Evolutionary conservation across 2,329 filamentous ascomycete genomes (phyloP).

Genomic region (Sclerotinia trifoliorum): DNA sequence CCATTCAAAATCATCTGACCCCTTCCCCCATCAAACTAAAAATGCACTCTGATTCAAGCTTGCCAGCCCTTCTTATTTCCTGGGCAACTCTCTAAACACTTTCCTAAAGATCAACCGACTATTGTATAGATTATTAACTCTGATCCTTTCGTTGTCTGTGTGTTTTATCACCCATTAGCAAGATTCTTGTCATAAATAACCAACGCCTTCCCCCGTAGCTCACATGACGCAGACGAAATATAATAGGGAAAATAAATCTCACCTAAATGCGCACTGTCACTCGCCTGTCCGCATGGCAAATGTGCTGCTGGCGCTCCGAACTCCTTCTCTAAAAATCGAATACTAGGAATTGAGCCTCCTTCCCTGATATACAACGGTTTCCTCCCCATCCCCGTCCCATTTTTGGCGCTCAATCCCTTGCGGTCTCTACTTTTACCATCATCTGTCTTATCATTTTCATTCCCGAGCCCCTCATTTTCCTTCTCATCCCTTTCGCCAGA

Average conservation of each 20-base stretch:
- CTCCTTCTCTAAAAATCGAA: slow-evolving; percentile 91
- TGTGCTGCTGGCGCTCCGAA: slow-evolving; percentile 89
- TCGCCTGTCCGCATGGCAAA: slow-evolving; percentile 90
- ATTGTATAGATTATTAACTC: slow-evolving; percentile 84
- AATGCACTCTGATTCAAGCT: too few relatives aligned
- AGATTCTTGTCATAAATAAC: too few relatives aligned
- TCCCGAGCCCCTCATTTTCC: background rate
- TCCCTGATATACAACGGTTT: slow-evolving; percentile 92
- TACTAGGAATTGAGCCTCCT: slow-evolving; percentile 91
- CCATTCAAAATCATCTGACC: background rate
- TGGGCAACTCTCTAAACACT: slow-evolving; percentile 60
- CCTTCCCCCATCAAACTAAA: too few relatives aligned
- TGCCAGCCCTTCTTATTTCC: slow-evolving; percentile 32
- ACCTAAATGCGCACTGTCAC: slow-evolving; percentile 80
- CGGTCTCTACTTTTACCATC: background rate
- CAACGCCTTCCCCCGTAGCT: too few relatives aligned
- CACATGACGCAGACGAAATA: background rate
- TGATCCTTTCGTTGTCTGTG: slow-evolving; percentile 81
- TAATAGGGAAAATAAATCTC: background rate
- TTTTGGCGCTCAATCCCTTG: background rate
- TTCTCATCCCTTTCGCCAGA: background rate
- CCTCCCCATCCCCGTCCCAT: slow-evolving; percentile 35
- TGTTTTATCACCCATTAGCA: background rate
- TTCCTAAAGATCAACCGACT: slow-evolving; percentile 86
- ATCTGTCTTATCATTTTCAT: background rate